phyloP scores from a whole-genome alignment of 495 filamentous ascomycete species.

The Apiosordaria backusii region DNA sequence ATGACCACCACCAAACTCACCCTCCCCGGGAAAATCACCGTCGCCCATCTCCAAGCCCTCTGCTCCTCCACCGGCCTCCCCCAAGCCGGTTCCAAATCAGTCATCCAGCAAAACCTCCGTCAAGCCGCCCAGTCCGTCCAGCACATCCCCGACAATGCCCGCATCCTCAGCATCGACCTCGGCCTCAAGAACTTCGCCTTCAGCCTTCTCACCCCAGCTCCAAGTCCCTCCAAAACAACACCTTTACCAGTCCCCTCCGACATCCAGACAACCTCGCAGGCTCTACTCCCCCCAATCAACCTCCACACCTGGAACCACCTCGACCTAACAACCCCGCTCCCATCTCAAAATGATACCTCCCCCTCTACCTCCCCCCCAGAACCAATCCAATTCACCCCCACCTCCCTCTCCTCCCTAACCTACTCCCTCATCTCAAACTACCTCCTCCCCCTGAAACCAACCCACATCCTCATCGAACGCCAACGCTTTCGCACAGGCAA shows the following conservation, averaged over 20 bases:
- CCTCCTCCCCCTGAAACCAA: constrained; percentile 54
- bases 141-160: constrained; percentile 19
- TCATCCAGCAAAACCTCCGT: constrained; percentile 18
- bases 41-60: constrained; percentile 9
- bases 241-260: not conserved
- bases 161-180: constrained; percentile 79
- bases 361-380: not conserved
- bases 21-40: not conserved
- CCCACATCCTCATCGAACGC: constrained; percentile 79
- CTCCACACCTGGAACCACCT: constrained; percentile 35
- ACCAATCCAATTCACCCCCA: constrained; percentile 48
- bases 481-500: constrained; percentile 79
- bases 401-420: constrained; percentile 57
- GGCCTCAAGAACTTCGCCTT: constrained; percentile 83
- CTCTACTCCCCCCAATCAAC: constrained; percentile 38
- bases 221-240: not conserved
- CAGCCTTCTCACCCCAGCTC: constrained; percentile 51
- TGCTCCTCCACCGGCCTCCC: constrained; percentile 25
- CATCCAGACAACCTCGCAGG: constrained; percentile 19
- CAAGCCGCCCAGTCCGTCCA: constrained; percentile 17
- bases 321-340: constrained; percentile 28
- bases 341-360: not conserved
- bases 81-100: constrained; percentile 20
- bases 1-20: constrained; percentile 11
- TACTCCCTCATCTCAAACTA: constrained; percentile 55